A percentile compares a stretch with the other conserved stretches of the same genome.
These are phyloP conservation scores for Neospermospora avenae DNA, from an alignment of 2,329 filamentous ascomycete species.

Conservation along the genomic window DNA sequence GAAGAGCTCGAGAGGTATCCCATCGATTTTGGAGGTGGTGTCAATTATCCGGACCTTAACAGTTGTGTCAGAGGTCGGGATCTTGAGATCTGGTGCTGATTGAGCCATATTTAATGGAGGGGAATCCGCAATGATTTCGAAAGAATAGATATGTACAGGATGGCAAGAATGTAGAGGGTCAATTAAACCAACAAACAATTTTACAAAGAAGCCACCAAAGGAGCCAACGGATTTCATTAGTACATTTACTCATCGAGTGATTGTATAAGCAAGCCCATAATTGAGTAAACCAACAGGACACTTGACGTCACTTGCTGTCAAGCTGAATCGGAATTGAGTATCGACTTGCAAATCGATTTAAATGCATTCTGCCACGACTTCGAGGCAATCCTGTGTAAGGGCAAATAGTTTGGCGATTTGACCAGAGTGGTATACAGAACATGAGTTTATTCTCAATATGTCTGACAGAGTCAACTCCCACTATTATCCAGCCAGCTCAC, in stretches of 20 bases:
- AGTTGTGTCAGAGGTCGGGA: conserved; percentile 31
- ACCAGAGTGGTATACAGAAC: too few relatives aligned
- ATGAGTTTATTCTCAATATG: too few relatives aligned
- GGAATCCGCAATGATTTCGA: background rate
- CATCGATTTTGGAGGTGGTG: conserved; percentile 30
- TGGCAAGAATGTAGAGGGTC: background rate
- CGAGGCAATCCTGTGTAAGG: too few relatives aligned
- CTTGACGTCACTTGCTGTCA: conserved; percentile 1
- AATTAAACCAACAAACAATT: background rate
- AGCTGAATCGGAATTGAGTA: background rate
- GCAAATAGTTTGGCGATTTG: too few relatives aligned
- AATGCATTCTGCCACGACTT: too few relatives aligned
- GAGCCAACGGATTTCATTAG: too few relatives aligned
- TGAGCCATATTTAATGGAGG: conserved; percentile 14
- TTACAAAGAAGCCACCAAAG: too few relatives aligned
- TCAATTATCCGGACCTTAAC: conserved; percentile 37
- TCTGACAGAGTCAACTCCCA: too few relatives aligned
- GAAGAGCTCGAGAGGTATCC: conserved; percentile 25
- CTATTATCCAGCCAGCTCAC: too few relatives aligned
- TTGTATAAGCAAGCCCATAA: background rate
- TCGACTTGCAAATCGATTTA: background rate
- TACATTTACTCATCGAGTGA: too few relatives aligned
- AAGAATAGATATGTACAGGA: background rate
- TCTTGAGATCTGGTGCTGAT: conserved; percentile 28
- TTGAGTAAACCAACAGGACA: background rate